Conservation (phyloP, 179 eudicot species). For the Sideroxylon spinosum region DNA sequence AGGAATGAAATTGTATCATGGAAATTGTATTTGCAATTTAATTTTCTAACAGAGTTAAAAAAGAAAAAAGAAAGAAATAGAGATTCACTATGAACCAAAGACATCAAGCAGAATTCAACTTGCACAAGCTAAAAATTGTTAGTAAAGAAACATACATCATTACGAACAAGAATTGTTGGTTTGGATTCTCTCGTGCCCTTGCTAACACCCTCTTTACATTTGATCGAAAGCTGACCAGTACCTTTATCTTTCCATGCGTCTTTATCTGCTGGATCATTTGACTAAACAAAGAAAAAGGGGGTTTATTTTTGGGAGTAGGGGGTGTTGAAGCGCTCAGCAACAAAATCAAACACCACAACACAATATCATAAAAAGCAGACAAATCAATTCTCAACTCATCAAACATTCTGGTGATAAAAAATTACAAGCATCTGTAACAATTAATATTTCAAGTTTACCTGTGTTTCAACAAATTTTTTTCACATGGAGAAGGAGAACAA, state of each 20-base stretch:
- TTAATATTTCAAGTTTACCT: neutral
- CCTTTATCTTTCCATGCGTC: slow-evolving; percentile 95
- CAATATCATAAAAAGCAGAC: neutral
- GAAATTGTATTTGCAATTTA: too few relatives aligned
- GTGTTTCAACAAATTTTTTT: too few relatives aligned
- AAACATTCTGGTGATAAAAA: neutral
- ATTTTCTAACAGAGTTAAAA: too few relatives aligned
- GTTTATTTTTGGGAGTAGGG: too few relatives aligned
- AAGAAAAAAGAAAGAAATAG: too few relatives aligned
- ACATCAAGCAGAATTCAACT: slow-evolving; percentile 7
- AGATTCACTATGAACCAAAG: neutral
- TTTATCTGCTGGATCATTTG: slow-evolving; percentile 73
- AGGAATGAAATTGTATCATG: too few relatives aligned
- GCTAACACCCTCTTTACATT: slow-evolving; percentile 64
- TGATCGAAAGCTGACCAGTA: slow-evolving; percentile 75
- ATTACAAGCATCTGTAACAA: neutral
- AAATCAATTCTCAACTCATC: neutral
- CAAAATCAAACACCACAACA: neutral
- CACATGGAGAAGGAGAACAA: neutral
- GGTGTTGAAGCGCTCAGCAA: too few relatives aligned
- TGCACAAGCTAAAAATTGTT: neutral
- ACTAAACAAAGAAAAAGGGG: slow-evolving; percentile 35
- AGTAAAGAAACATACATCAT: slow-evolving; percentile 62
- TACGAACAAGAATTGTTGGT: slow-evolving; percentile 79
- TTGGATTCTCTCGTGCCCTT: slow-evolving; percentile 90